These are phyloP conservation scores for Ophiocordyceps camponoti-floridani DNA, from an alignment of 2,329 filamentous ascomycete genomes.

Conservation along the genomic window DNA sequence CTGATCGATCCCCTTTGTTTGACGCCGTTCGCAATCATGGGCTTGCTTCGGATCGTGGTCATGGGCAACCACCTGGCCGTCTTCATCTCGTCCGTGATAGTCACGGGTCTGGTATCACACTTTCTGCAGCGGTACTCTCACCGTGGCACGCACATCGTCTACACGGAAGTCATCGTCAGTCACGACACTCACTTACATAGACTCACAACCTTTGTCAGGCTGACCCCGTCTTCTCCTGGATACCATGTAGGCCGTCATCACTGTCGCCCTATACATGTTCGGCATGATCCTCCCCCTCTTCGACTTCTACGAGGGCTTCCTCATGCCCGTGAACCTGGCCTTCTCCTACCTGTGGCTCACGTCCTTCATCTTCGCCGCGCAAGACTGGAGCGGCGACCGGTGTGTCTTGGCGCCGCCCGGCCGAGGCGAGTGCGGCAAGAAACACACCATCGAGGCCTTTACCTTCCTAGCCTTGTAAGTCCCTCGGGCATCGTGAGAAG, in stretches of 20 bases:
- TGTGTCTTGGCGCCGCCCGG: conserved; percentile 2
- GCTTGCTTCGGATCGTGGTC: conserved; percentile 3
- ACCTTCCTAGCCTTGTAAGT: conserved; percentile 10
- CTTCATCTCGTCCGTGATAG: conserved; percentile 7
- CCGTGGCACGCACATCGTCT: conserved; percentile 6
- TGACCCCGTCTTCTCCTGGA: background rate
- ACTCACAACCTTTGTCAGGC: no score
- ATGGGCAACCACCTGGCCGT: conserved; percentile 7
- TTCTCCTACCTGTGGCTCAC: conserved; percentile 12
- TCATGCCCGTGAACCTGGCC: conserved; percentile 7
- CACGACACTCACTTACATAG: no score
- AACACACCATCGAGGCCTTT: conserved; percentile 8
- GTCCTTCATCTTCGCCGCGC: conserved; percentile 8
- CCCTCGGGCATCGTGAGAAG: no score
- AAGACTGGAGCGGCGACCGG: conserved; percentile 6
- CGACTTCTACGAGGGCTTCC: conserved; percentile 6
- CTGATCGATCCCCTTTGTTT: background rate
- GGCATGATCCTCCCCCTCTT: conserved; percentile 6
- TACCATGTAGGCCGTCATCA: conserved; percentile 5
- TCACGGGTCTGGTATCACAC: conserved; percentile 8
- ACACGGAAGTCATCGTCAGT: conserved; percentile 8
- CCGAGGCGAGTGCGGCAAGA: conserved; percentile 4
- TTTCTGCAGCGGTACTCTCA: conserved; percentile 5
- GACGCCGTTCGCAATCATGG: background rate
- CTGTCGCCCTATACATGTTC: conserved; percentile 6